Base-by-base conservation (phyloP, 768 basidiomycete species). In the Clitopilus passeckerianus region DNA sequence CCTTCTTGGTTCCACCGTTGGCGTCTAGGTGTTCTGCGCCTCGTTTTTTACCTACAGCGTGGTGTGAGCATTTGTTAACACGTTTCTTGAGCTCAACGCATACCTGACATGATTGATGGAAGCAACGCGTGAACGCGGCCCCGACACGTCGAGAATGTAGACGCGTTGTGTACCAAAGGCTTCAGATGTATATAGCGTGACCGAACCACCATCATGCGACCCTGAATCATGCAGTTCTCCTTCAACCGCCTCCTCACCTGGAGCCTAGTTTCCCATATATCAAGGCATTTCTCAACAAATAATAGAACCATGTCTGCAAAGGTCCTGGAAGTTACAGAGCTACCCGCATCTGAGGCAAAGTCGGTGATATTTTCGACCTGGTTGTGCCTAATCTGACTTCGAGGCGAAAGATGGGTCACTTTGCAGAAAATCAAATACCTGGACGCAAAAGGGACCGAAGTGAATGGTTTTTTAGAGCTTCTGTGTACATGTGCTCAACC, bases 371-470 rank as follows among this genome's bases (percentile, higher is more conserved):
- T 8, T 14, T 27, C 30, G 6, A 37, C 18, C 18, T 18, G 16
- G 5, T 12, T 10, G 46, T 18, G 10, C 10, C 12, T 20, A 22
- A 22, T 50, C 46, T 50, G 46, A 50, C 46, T n/a, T 16, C 34
- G 23, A 23, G 35, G 37, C 59, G 27, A 34, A 59, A 95, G 93
- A 75, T 97, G 93, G 90, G 79, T 97, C 57, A 85, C 86, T 8
- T 74, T 97, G 65, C 89, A 90, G 72, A 90, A 87, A 72, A 85
- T 96, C 64, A 80, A 81, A 52, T 98, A 90, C 74, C 71, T 80
- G 57, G 95, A 97, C 75, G 80, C 86, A 63, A 84, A 86, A 12
- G 93, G 94, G 1, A 83, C 77, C 66, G 77, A 90, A 77, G 93
- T 91, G 60, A 43, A 75, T 65, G 8, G 2, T 23, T 33, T 56